Conservation (phyloP, 1,284 basidiomycete genomes). For the Anthracocystis walkeri region DNA sequence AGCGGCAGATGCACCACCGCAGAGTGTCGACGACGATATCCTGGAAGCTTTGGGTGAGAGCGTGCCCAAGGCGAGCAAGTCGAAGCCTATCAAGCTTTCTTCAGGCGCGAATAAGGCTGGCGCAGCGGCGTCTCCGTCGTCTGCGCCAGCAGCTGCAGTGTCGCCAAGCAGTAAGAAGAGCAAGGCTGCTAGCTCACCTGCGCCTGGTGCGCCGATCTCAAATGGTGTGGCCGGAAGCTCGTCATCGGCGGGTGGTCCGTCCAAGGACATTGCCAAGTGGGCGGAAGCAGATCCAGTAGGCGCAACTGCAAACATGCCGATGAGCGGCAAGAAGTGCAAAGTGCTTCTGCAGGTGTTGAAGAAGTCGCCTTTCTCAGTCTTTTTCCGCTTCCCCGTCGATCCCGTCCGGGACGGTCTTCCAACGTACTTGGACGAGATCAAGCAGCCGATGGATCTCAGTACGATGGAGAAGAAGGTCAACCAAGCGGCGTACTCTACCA, state of each 20-base stretch:
- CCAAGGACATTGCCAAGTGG: conserved; percentile 40
- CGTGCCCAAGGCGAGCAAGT: conserved; percentile 37
- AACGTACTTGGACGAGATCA: conserved; percentile 94
- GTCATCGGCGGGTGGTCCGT: conserved; percentile 16
- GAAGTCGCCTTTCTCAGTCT: conserved; percentile 78
- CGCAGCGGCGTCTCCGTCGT: conserved; percentile 17
- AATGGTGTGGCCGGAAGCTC: conserved; percentile 18
- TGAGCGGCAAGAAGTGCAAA: conserved; percentile 76
- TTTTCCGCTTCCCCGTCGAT: conserved; percentile 89
- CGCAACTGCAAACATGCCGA: conserved; percentile 48
- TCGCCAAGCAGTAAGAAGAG: conserved; percentile 23
- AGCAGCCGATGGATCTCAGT: conserved; percentile 89
- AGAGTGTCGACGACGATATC: conserved; percentile 51
- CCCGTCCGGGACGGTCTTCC: conserved; percentile 79
- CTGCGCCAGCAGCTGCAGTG: conserved; percentile 17
- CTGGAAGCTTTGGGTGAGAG: conserved; percentile 40
- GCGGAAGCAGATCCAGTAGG: conserved; percentile 52
- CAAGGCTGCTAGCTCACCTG: conserved; percentile 20
- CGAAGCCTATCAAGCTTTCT: conserved; percentile 24
- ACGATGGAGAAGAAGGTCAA: conserved; percentile 79
- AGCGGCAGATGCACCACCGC: conserved; percentile 3
- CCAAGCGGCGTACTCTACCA: conserved; percentile 54
- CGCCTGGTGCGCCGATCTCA: conserved; percentile 8
- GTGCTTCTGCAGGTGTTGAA: conserved; percentile 77
- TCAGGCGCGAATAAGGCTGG: conserved; percentile 8